A percentile compares a stretch with the other conserved stretches of the same genome.
These are phyloP conservation scores for Ophiostoma novo-ulmi DNA, from an alignment of 2,329 filamentous ascomycete species.

Conservation along the genomic window DNA sequence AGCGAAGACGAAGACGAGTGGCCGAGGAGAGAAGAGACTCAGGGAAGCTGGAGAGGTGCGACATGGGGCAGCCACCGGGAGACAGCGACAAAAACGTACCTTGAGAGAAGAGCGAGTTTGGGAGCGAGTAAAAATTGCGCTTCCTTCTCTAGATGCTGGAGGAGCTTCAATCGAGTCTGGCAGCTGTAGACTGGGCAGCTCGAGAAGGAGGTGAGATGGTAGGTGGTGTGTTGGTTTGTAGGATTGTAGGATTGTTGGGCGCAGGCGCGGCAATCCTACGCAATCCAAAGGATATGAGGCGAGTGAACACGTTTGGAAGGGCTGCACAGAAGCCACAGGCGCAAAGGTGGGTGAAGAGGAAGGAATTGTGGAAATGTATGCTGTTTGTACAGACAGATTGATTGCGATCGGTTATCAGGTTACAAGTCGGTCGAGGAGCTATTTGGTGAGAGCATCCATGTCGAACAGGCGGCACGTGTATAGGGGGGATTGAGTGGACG, in stretches of 20 bases:
- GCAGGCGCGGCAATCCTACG: background rate
- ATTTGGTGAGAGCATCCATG: background rate
- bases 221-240: background rate
- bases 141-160: background rate
- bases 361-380: background rate
- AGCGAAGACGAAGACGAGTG: conserved; percentile 10
- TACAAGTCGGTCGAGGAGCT: background rate
- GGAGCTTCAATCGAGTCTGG: background rate
- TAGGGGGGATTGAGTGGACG: background rate
- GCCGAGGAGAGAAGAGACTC: background rate
- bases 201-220: background rate
- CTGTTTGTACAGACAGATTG: background rate
- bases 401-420: background rate
- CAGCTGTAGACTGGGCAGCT: background rate
- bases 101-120: background rate
- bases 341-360: background rate
- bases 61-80: background rate
- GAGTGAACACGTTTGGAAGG: background rate
- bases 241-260: background rate
- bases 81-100: background rate
- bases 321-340: background rate
- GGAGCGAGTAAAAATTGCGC: background rate
- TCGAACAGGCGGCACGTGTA: background rate
- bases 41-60: background rate
- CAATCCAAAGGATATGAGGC: too few species aligned